Conservation (phyloP, 345 rosid species). For the Adansonia digitata region DNA sequence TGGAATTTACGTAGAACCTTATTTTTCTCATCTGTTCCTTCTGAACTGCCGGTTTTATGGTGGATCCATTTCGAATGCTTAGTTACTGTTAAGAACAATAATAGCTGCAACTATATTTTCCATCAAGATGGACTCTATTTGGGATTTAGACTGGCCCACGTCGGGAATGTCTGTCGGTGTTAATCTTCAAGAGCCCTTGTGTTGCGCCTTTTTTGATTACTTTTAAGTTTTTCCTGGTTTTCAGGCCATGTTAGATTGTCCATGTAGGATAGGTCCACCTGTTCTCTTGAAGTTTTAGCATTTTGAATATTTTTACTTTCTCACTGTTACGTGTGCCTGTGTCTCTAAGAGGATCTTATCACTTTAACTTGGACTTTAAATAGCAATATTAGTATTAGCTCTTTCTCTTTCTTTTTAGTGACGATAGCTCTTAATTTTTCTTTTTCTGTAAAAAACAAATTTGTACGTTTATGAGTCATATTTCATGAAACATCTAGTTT, state of each 20-base stretch:
- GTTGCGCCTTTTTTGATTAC: not conserved
- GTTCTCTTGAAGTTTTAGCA: not conserved
- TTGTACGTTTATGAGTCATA: not conserved
- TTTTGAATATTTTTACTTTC: not conserved
- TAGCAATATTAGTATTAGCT: not conserved
- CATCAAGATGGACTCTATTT: not conserved
- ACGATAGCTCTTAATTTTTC: not conserved
- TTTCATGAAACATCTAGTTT: not conserved
- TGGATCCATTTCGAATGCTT: not conserved
- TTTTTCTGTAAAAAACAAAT: not conserved
- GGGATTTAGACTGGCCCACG: not conserved
- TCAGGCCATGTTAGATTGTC: not conserved
- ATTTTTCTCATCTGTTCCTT: not conserved
- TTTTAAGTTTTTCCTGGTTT: not conserved
- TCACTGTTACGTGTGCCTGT: not conserved
- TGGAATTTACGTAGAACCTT: not conserved
- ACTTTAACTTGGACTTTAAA: not conserved
- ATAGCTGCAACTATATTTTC: not conserved
- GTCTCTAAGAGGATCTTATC: not conserved
- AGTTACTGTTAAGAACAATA: not conserved
- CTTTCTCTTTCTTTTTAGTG: not conserved
- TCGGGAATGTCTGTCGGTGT: not conserved
- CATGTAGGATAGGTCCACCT: not conserved
- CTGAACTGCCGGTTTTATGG: not conserved
- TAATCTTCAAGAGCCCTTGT: not conserved